Conservation (phyloP, 176 grass and related monocot genomes). For the Oryza coarctata region DNA sequence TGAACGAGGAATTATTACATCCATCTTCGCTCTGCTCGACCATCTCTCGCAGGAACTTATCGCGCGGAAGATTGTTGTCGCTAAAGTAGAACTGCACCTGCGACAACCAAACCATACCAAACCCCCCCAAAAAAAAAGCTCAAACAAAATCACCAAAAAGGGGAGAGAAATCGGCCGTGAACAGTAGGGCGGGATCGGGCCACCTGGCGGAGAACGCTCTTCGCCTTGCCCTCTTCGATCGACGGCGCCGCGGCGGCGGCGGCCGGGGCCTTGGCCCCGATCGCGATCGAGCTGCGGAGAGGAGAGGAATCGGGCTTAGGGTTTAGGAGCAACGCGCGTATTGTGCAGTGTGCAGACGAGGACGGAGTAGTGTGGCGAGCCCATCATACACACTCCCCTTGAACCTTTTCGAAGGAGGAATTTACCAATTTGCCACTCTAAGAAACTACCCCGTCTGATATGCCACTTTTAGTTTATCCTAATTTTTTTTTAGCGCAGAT, state of each 20-base stretch:
- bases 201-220: constrained; percentile 64
- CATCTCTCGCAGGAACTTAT: constrained; percentile 62
- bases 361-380: no score
- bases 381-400: no score
- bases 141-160: background rate
- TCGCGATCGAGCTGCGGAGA: background rate
- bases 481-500: no score
- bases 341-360: background rate
- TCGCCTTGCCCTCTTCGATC: constrained; percentile 57
- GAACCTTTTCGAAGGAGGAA: no score
- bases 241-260: background rate
- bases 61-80: constrained; percentile 74
- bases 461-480: no score
- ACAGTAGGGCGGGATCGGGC: background rate
- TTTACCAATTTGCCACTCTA: no score
- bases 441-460: no score
- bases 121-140: background rate
- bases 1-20: constrained; percentile 41
- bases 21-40: constrained; percentile 64
- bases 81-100: constrained; percentile 90
- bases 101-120: background rate
- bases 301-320: constrained; percentile 2
- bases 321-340: constrained; percentile 27
- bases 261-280: constrained; percentile 36
- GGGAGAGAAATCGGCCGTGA: background rate